Percentiles rank a stretch among this genome's conserved stretches.
Conservation (phyloP, 2,329 filamentous ascomycete genomes). For the Aciculosporium take region DNA sequence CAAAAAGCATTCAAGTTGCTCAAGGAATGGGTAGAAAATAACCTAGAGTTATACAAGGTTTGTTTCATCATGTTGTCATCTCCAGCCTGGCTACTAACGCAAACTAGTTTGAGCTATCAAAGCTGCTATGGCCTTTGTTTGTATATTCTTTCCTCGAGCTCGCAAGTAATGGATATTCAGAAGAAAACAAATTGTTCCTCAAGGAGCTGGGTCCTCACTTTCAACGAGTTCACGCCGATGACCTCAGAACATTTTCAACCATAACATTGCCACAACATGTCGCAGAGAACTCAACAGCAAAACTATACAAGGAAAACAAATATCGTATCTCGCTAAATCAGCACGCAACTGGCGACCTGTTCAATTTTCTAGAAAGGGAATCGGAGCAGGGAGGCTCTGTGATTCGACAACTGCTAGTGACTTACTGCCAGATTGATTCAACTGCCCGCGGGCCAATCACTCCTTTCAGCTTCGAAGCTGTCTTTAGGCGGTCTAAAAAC, state of each 20-base stretch:
- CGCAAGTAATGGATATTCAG: conserved; percentile 53
- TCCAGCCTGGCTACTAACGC: background rate
- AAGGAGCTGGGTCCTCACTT: conserved; percentile 54
- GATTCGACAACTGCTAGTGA: conserved; percentile 57
- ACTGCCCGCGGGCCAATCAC: conserved; percentile 49
- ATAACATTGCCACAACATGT: conserved; percentile 68
- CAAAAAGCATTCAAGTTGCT: conserved; percentile 59
- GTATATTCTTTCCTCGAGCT: conserved; percentile 85
- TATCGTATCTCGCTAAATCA: conserved; percentile 84
- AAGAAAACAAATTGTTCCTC: conserved; percentile 63
- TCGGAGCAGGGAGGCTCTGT: conserved; percentile 65
- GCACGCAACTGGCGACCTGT: conserved; percentile 66
- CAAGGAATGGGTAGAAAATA: conserved; percentile 76
- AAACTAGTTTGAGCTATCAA: conserved; percentile 63
- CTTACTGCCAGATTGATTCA: conserved; percentile 42
- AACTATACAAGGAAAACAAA: conserved; percentile 71
- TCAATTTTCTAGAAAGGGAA: conserved; percentile 83
- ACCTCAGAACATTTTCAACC: conserved; percentile 59
- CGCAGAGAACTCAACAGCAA: conserved; percentile 59
- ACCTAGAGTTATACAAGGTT: conserved; percentile 87
- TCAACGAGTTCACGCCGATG: conserved; percentile 63
- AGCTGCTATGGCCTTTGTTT: conserved; percentile 84
- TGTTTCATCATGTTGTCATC: conserved; percentile 7
- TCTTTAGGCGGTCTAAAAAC: conserved; percentile 42
- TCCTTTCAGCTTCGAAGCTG: conserved; percentile 47